Evolutionary conservation across 306 rosid species (phyloP), one percentile per base, ranked within the genome.

Genomic region (Macrotyloma uniflorum): DNA sequence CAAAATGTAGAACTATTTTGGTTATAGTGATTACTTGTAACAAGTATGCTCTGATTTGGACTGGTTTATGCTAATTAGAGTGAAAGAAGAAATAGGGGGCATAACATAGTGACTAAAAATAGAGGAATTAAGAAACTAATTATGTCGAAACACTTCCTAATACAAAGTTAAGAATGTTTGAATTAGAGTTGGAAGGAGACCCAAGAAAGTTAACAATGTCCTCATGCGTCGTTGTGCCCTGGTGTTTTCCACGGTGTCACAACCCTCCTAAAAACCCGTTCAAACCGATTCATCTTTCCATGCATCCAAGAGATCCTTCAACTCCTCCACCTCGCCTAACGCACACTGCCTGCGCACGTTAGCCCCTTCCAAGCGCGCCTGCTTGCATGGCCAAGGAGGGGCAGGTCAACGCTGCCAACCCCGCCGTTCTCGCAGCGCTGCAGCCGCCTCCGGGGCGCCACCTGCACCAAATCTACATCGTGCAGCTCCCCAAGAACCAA

Each of bases 401-500:
- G 83, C 90, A 40, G 4, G 47, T 3, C 15, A 42, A 42, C 74
- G 79, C 51, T 22, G 50, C 8, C 26, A 73, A 47, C 18, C 11
- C 3, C 16, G 66, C 67, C 64, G 4, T 2, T 15, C 42, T 0
- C 76, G 43, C 19, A 8, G 5, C 35, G 2, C n/a, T 16, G 6
- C 23, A 5, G 5, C 18, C 5, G 76, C 59, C 26, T 0, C 79
- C 79, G 0, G 72, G 65, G 5, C 79, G 33, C 13, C 5, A 4
- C 38, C 2, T 0, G 8, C 32, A 53, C 0, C 85, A 83, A 3
- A 86, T 85, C 38, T 89, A 89, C 83, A 85, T 91, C 6, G 85
- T 91, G n/a, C 94, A 88, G 35, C 65, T 89, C 79, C 97, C 94
- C 0, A 88, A 78, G 70, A 87, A 91, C 54, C 93, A 91, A 74